Base-by-base conservation (phyloP, 148 eudicot genomes). In the Gaultheria prostrata region DNA sequence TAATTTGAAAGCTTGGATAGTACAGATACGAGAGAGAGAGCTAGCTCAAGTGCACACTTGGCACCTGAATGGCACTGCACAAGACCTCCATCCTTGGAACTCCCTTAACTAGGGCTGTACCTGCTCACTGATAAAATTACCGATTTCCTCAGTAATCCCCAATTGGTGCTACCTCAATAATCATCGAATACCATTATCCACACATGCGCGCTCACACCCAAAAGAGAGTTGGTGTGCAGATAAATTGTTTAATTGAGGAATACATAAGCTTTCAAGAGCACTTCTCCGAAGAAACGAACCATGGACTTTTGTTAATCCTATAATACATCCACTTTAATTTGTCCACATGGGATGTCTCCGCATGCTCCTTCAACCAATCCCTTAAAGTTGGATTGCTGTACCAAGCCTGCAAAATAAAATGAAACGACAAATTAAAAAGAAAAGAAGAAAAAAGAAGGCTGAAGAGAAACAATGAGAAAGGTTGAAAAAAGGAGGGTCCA, bases 311-410 rank as follows among this genome's bases (percentile, higher is more conserved):
- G 88, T 94, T 94, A 82, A 96, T 91, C 82, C 72, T 83, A 90
- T 89, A 96, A 83, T 96, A 93, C 86, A 85, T 89, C 98, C 97
- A 93, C 82, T 96, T 96, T 79, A 91, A 86, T 88, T 85, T 90
- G 88, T 90, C 88, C 89, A 96, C 76, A 9, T 80, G 83, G 86
- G 98, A 94, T 56, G 86, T 81, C 70, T 91, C 91, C 65, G 92
- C 93, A 71, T 87, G 90, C 85, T 87, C 89, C 90, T 89, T 91
- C 84, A 96, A 87, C 95, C 97, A 96, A 83, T 91, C 94, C 89
- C 93, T 92, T 83, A 96, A 87, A 63, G 89, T 84, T 85, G 94
- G 91, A 86, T 96, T 96, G 90, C 91, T 91, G 84, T 84, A 86
- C 95, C 98, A 94, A 86, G 91, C 94, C 98, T 96, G 87, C 24